Evolutionary conservation across 306 rosid genomes (phyloP), one percentile per base, ranked within the genome.

Genomic region (Luffa acutangula): DNA sequence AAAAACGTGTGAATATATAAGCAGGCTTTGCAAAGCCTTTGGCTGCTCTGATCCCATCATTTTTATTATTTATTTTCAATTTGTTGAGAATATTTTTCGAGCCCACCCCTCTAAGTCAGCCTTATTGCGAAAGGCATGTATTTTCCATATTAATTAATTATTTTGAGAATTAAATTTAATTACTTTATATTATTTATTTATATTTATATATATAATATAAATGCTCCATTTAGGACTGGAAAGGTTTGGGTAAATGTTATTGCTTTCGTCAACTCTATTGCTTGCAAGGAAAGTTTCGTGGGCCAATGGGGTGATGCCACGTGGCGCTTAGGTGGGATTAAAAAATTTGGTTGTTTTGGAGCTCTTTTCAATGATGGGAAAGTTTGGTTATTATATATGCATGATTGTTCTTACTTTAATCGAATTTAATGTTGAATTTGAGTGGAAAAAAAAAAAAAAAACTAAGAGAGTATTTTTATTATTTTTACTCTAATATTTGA

Each of bases 21-120:
- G 75, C 34, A 69, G 56, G 52, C 34, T 70, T 70, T 67, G 25
- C 49, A 66, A 42, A 18, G 75, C 34, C 75, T 8, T 18, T 67
- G 76, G 39, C 54, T 42, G 75, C 75, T 70, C 77, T 25, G 57
- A 72, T 72, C 21, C 9, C 13, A 72, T 21, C 58, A 72, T 25
- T 13, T 62, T 64, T 6, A 6, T 72, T 74, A 33, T 33, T 14
- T 20, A 45, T 2, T 73, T 48, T 15, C 4, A 51, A 71, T 76
- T 70, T 41, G 13, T 36, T 63, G 71, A 18, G 77, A 48, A 65
- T 62, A 14, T 79, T 81, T 80, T 66, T 64, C 64, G 52, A 82
- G 75, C 78, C 82, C 87, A 78, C 48, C 69, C 76, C 75, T 71
- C 67, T 45, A 64, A 69, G 72, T 69, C 88, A 85, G 84, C 90